Percentiles rank a stretch among this genome's conserved stretches.
These are phyloP conservation scores for Cladosporium sp. DNA, from an alignment of 2,329 filamentous ascomycete genomes.

Conservation along the genomic window DNA sequence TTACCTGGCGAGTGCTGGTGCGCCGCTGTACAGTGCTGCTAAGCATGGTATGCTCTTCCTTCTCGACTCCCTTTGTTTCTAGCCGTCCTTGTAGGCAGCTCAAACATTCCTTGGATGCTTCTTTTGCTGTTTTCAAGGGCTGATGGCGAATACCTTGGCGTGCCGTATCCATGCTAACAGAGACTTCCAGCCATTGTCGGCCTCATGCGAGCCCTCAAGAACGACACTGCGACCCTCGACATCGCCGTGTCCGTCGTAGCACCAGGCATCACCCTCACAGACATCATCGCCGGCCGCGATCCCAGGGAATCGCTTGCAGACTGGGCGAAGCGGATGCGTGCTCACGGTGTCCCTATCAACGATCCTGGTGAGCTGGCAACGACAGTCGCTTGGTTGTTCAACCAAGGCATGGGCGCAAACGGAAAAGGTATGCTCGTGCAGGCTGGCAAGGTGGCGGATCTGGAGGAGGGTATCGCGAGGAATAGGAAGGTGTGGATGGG, in stretches of 20 bases:
- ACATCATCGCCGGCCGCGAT: constrained; percentile 34
- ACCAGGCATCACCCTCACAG: constrained; percentile 44
- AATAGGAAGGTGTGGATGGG: constrained; percentile 44
- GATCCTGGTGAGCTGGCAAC: constrained; percentile 39
- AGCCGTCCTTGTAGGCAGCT: not conserved
- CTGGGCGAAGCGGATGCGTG: constrained; percentile 40
- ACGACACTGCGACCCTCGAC: constrained; percentile 40
- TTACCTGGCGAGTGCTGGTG: constrained; percentile 43
- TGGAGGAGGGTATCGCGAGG: constrained; percentile 43
- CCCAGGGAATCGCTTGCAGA: constrained; percentile 31
- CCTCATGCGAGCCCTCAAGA: constrained; percentile 45
- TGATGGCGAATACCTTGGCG: too few species aligned
- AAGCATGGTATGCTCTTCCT: constrained; percentile 34
- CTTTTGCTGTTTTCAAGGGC: not conserved
- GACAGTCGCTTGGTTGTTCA: constrained; percentile 41
- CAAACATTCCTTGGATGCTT: not conserved
- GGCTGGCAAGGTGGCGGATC: constrained; percentile 36
- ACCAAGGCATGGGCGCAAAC: constrained; percentile 38
- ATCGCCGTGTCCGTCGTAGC: constrained; percentile 44
- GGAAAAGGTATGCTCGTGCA: constrained; percentile 44
- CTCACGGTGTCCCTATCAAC: constrained; percentile 43
- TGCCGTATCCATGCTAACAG: not conserved
- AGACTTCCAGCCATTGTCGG: constrained; percentile 35
- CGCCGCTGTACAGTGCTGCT: constrained; percentile 44
- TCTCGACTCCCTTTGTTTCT: constrained; percentile 6